These are phyloP conservation scores for Debaryomyces robertsiae DNA, from an alignment of 1,139 yeast genomes.

Conservation along the genomic window DNA sequence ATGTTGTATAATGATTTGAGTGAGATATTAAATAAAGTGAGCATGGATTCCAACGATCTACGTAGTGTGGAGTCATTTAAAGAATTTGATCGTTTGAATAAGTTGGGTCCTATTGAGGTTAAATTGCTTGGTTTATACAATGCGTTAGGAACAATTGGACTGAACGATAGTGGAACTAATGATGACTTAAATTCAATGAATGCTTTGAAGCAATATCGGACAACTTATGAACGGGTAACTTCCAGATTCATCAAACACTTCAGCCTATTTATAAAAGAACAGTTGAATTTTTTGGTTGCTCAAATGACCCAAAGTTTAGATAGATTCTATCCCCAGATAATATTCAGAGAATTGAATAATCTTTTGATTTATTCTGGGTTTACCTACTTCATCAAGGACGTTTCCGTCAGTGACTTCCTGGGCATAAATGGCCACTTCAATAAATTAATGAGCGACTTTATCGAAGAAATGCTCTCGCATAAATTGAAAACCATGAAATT, in stretches of 20 bases:
- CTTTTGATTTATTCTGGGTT: constrained; percentile 62
- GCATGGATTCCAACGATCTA: constrained; percentile 61
- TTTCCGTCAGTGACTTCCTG: constrained; percentile 38
- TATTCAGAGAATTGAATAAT: constrained; percentile 40
- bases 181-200: constrained; percentile 65
- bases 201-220: constrained; percentile 70
- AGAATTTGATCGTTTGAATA: constrained; percentile 50
- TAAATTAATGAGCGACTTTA: constrained; percentile 27
- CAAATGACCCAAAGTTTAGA: constrained; percentile 29
- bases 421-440: constrained; percentile 35
- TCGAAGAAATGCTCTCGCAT: constrained; percentile 29
- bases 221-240: constrained; percentile 61
- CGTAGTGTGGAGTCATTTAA: constrained; percentile 48
- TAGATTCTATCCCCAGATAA: constrained; percentile 25
- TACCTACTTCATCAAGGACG: constrained; percentile 64
- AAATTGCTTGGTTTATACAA: constrained; percentile 61
- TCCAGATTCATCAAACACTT: constrained; percentile 54
- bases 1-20: constrained; percentile 68
- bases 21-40: constrained; percentile 67
- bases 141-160: constrained; percentile 64
- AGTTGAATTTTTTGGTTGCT: constrained; percentile 40
- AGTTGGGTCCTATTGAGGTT: constrained; percentile 54
- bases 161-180: constrained; percentile 37
- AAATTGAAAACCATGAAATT: constrained; percentile 27
- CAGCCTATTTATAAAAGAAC: constrained; percentile 43